phyloP scores from a whole-genome alignment of 306 rosid genomes.

The Luffa aegyptiaca region DNA sequence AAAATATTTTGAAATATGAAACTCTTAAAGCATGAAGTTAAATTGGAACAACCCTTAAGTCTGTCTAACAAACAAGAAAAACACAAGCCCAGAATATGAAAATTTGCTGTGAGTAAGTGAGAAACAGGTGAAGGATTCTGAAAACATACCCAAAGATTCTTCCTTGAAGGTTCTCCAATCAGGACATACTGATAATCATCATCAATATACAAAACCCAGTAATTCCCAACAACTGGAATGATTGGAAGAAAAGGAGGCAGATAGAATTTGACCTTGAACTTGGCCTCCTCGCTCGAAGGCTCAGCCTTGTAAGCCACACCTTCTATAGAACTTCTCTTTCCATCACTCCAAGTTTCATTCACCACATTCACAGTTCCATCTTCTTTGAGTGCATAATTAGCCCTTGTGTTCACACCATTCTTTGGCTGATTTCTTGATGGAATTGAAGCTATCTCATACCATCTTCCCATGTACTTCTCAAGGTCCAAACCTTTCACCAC shows the following conservation, averaged over 20 bases:
- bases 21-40: too few relatives aligned
- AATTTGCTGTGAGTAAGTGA: too few relatives aligned
- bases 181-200: constrained; percentile 56
- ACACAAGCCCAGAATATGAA: background rate
- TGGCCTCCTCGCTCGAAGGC: constrained; percentile 62
- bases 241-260: constrained; percentile 82
- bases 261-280: constrained; percentile 73
- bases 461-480: constrained; percentile 71
- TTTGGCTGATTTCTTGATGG: constrained; percentile 64
- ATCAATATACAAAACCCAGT: constrained; percentile 81
- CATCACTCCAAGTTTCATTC: constrained; percentile 79
- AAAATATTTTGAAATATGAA: too few relatives aligned
- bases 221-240: constrained; percentile 69
- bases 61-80: background rate
- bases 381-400: constrained; percentile 55
- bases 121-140: background rate
- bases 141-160: constrained; percentile 64
- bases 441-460: constrained; percentile 90
- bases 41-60: too few relatives aligned
- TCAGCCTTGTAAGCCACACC: constrained; percentile 74
- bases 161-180: constrained; percentile 71
- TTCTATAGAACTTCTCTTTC: constrained; percentile 41
- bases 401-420: constrained; percentile 62
- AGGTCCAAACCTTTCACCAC: constrained; percentile 59
- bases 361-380: constrained; percentile 68